Evolutionary conservation across 805 yeast species (phyloP), one percentile per base, ranked within the genome.

Genomic region (Candida pini): DNA sequence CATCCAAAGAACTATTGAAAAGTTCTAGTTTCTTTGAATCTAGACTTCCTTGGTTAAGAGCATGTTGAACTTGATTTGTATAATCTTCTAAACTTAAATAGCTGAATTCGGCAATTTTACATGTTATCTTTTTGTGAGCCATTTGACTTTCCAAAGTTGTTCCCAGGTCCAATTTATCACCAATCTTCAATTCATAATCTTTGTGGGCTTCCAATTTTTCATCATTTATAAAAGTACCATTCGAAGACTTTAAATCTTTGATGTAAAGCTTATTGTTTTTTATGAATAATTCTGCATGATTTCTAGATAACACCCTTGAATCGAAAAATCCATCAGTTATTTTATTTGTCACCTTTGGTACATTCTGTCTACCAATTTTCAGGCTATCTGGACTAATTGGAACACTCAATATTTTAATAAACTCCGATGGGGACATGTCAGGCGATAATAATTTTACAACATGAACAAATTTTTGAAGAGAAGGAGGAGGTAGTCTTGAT

Each of bases 171-270:
- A 92, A 70, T n/a, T 75, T 68, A 58, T 92, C 98, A 18, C 85
- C 89, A n/a, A 78, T 67, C 36, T 77, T 69, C 32, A 92, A 60
- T 45, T 79, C 85, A 15, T 73, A 75, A 28, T 76, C 81, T 34
- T 68, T 69, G 26, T 78, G 85, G 12, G 70, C 63, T 26, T 75
- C 72, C 9, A 92, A 68, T 42, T 88, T 78, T 27, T 62, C 67
- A 22, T 79, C 85, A 56, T 92, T 92, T 31, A 92, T 75, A 56
- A 82, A 94, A 0, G 98, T 90, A 8, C 99, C 99, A 59, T 92
- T 92, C 17, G 96, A 83, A 2, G 95, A 82, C 38, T 88, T 87
- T 51, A 88, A 71, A 62, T 92, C 99, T 45, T 80, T 76, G 18
- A 92, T 71, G 68, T 70, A 86, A 15, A 94, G 69, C 18, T 57